Evolutionary conservation across 225 moss, liverwort and hornwort species (phyloP), one percentile per base, ranked within the genome.

Genomic region (Neckera pumila): DNA sequence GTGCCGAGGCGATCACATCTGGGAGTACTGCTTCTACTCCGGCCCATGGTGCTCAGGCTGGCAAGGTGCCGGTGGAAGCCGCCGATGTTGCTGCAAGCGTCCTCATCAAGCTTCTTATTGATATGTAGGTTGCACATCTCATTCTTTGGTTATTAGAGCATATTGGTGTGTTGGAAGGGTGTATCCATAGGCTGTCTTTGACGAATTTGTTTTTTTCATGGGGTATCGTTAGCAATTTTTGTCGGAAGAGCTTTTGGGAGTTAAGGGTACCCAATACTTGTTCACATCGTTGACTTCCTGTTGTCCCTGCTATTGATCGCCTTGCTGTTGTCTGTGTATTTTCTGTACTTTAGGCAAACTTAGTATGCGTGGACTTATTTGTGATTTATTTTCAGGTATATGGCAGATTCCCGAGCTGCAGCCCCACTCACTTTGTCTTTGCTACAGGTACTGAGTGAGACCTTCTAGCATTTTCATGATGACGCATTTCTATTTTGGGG

Each of bases 21-120:
- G 93, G 93, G 60, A 95, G 95, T 66, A 93, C 92, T 71, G 90
- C 92, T 47, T 88, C 93, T 82, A 93, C 95, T 86, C 90, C 95
- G 56, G 92, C 94, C 42, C 91, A 96, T 82, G 92, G 93, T 87
- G 93, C 94, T 88, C 99, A 99, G 92, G 86, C 94, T 81, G 96
- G 97, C 86, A 97, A 97, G 86, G 89, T 95, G 91, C 93, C 92
- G 17, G 93, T 94, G 81, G 99, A 99, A 92, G 93, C 96, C 64
- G 94, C 96, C 80, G 97, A 99, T 89, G 96, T 99, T 87, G 99
- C 99, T 92, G 99, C 99, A 83, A 99, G 97, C 93, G 99, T 99
- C 47, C 95, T 99, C 56, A 99, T 99, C 90, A 99, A 99, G 89
- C 95, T 99, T 84, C 97, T 99, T 65, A 99, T 99, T 80, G 97